phyloP scores from a whole-genome alignment of 225 moss, liverwort and hornwort species.

The Takakia lepidozioides region DNA sequence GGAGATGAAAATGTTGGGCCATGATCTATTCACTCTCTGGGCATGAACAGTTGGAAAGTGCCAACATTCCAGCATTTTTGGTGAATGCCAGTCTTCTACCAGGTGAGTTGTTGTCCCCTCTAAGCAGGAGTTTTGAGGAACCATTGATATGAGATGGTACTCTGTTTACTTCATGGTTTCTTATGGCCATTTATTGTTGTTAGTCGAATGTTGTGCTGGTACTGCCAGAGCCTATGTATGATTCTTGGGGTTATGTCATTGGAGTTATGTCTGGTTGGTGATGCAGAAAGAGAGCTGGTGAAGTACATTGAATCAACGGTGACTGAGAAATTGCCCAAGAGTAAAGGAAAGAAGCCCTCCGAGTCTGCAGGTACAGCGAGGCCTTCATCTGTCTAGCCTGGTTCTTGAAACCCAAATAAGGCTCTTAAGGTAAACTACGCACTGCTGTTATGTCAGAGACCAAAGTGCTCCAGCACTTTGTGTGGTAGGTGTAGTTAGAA shows the following conservation, averaged over 20 bases:
- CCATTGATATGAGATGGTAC: too few relatives aligned
- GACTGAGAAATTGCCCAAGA: constrained; percentile 47
- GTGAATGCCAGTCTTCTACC: constrained; percentile 43
- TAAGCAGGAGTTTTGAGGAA: too few relatives aligned
- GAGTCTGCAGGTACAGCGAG: constrained; percentile 55
- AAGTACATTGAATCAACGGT: constrained; percentile 46
- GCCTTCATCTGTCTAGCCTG: constrained; percentile 26
- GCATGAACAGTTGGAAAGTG: constrained; percentile 33
- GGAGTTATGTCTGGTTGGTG: background rate
- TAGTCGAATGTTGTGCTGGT: too few relatives aligned
- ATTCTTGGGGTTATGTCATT: too few relatives aligned
- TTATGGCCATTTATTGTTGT: too few relatives aligned
- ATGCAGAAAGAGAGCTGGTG: constrained; percentile 51
- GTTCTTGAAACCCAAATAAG: constrained; percentile 45
- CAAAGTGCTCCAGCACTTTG: background rate
- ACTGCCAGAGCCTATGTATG: too few relatives aligned
- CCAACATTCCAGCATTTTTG: constrained; percentile 44
- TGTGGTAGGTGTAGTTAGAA: background rate
- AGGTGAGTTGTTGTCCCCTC: constrained; percentile 10
- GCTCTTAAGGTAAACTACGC: constrained; percentile 23
- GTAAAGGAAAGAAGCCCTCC: constrained; percentile 55
- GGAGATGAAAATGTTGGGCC: background rate
- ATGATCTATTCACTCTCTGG: background rate
- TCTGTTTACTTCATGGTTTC: too few relatives aligned
- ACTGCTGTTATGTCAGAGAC: background rate